Conservation (phyloP, 2,329 filamentous ascomycete genomes). For the Calonectria crousiana region DNA sequence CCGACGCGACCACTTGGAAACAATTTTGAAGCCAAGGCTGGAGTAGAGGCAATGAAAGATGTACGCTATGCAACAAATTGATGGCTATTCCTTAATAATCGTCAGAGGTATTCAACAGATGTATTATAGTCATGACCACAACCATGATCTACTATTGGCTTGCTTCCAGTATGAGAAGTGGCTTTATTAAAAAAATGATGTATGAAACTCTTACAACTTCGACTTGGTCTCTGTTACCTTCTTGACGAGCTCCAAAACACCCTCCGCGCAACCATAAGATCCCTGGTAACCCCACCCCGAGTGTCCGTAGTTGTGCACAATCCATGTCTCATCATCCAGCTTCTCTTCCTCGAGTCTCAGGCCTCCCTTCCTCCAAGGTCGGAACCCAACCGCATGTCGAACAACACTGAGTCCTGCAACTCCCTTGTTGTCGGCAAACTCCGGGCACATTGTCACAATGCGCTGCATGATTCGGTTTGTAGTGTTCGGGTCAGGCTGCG, state of each 20-base stretch:
- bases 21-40: too few species aligned
- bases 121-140: background rate
- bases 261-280: conserved; percentile 77
- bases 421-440: conserved; percentile 73
- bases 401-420: conserved; percentile 82
- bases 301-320: conserved; percentile 88
- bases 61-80: too few species aligned
- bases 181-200: background rate
- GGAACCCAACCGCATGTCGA: conserved; percentile 84
- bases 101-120: background rate
- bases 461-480: conserved; percentile 87
- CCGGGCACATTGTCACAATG: conserved; percentile 72
- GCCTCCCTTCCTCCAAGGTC: conserved; percentile 80
- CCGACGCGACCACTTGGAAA: background rate
- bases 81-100: too few species aligned
- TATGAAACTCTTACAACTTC: conserved; percentile 40
- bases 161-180: background rate
- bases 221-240: conserved; percentile 60
- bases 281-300: conserved; percentile 82
- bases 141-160: background rate
- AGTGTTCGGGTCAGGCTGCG: conserved; percentile 80
- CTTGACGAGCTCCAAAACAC: conserved; percentile 74
- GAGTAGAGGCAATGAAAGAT: too few species aligned
- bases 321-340: conserved; percentile 65
- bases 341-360: conserved; percentile 76